Conservation (phyloP, 208 protist genomes). For the Acanthamoeba healyi region DNA sequence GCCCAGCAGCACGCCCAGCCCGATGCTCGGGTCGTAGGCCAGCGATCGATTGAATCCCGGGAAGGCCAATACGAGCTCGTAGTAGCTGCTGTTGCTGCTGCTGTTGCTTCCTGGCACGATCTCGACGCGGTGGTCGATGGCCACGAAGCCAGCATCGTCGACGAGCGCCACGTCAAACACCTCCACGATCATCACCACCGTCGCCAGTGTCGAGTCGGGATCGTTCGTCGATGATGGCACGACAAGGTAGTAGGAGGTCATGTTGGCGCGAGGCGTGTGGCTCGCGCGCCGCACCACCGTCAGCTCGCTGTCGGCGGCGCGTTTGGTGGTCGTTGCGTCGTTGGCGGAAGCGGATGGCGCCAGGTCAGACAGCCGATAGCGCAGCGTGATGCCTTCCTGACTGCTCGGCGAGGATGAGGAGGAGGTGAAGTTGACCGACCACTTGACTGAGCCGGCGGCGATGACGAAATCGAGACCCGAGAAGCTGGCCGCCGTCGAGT, state of each 20-base stretch:
- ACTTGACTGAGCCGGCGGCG: background rate
- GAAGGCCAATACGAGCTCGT: background rate
- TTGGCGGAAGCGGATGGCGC: background rate
- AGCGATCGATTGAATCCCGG: background rate
- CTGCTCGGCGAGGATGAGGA: background rate
- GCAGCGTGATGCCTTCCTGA: background rate
- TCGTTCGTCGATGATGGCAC: background rate
- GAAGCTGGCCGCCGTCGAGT: constrained; percentile 1
- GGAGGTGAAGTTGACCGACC: constrained; percentile 10
- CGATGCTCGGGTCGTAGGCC: background rate
- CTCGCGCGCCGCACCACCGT: background rate
- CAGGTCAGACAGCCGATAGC: background rate
- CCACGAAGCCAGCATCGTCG: background rate
- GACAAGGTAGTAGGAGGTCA: background rate
- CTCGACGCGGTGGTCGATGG: background rate
- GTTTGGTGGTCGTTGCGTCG: background rate
- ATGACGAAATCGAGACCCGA: background rate
- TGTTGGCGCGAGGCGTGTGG: background rate
- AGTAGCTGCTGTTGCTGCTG: background rate
- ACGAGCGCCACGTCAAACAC: constrained; percentile 22
- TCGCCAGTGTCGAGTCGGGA: background rate
- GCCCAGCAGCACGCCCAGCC: constrained; percentile 8
- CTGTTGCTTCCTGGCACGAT: background rate
- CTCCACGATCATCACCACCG: background rate
- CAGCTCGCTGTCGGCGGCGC: background rate